Percentiles rank a stretch among this genome's conserved stretches.
Conservation (phyloP, 306 rosid genomes). For the Lagenaria siceraria region DNA sequence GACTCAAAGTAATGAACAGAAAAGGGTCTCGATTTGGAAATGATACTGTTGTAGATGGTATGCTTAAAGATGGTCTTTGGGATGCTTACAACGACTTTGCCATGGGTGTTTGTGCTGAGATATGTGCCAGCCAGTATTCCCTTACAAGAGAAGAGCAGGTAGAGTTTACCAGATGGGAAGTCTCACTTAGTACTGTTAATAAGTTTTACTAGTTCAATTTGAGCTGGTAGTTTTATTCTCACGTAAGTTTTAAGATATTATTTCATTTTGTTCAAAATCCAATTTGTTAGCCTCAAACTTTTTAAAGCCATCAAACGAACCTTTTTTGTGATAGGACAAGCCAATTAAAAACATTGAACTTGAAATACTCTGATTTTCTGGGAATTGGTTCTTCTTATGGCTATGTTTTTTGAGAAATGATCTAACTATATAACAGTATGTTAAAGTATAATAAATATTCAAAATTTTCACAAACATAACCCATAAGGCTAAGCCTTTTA, state of each 20-base stretch:
- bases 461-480: neutral
- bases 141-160: slow-evolving; percentile 87
- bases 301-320: neutral
- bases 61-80: slow-evolving; percentile 96
- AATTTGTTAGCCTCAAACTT: neutral
- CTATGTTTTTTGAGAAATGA: neutral
- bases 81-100: slow-evolving; percentile 83
- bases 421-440: neutral
- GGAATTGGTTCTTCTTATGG: neutral
- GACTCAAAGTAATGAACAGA: slow-evolving; percentile 30
- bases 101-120: slow-evolving; percentile 84
- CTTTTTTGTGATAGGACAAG: neutral
- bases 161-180: slow-evolving; percentile 2
- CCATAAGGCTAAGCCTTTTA: neutral
- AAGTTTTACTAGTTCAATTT: neutral
- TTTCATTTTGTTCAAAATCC: neutral
- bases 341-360: neutral
- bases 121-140: slow-evolving; percentile 58
- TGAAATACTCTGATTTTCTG: neutral
- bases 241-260: neutral
- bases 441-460: neutral
- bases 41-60: slow-evolving; percentile 75
- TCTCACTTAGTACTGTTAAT: neutral
- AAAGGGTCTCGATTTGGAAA: slow-evolving; percentile 82
- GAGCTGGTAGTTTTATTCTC: neutral